phyloP scores from a whole-genome alignment of 192 early-diverging fungal species.

The Podila verticillata region DNA sequence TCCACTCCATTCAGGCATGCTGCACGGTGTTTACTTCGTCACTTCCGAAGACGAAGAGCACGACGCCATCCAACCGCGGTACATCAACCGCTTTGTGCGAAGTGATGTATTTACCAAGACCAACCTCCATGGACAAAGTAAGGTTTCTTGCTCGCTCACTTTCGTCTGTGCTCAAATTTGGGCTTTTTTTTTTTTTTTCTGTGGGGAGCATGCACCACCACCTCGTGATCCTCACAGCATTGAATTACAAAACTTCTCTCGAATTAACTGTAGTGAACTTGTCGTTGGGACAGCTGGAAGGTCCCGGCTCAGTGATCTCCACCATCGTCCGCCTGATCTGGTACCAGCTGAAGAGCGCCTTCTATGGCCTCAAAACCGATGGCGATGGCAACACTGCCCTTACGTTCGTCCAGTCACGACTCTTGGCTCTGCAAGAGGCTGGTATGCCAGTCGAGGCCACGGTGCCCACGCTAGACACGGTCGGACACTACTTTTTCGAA shows the following conservation, averaged over 20 bases:
- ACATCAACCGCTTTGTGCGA: conserved; percentile 40
- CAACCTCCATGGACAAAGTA: conserved; percentile 15
- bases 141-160: neutral
- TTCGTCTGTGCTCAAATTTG: too few relatives aligned
- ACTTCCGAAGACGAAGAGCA: neutral
- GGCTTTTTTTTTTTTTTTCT: neutral
- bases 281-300: conserved; percentile 14
- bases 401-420: conserved; percentile 13
- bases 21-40: conserved; percentile 38
- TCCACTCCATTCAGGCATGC: conserved; percentile 22
- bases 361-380: conserved; percentile 6
- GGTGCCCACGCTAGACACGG: conserved; percentile 34
- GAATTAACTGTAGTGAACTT: neutral
- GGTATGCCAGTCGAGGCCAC: conserved; percentile 25
- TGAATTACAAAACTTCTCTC: too few relatives aligned
- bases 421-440: conserved; percentile 33
- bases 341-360: conserved; percentile 15
- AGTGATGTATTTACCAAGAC: conserved; percentile 27
- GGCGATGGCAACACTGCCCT: conserved; percentile 34
- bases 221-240: too few relatives aligned
- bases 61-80: conserved; percentile 16
- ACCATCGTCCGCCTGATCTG: neutral
- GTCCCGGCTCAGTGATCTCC: conserved; percentile 3
- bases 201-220: neutral
- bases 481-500: conserved; percentile 36